Base-by-base conservation (phyloP, 257 asterid species). In the Solanum appendiculatum region DNA sequence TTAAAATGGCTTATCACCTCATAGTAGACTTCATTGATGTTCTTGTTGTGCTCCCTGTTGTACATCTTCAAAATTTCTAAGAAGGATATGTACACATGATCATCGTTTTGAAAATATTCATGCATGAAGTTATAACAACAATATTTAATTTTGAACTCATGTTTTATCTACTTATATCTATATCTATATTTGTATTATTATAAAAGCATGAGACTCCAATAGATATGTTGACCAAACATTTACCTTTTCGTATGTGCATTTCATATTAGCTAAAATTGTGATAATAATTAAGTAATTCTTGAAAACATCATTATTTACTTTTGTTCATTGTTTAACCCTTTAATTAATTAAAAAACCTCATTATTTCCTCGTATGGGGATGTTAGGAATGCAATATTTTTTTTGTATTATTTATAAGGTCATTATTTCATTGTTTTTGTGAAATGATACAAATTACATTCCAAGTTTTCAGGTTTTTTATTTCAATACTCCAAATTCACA, bases 51-150 rank as follows among this genome's bases (percentile, higher is more conserved):
- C 83, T 93, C 99, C 90, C 96, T 94, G 51, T 98, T 88, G 78
- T 96, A 95, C 99, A 93, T 97, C 88, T 94, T 96, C 92, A 97
- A 92, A 91, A 97, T 93, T 90, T 94, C 98, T 68, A 94, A 94
- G 93, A 97, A 96, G 21, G 99, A 93, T 91, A 95, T 93, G 86
- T 96, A 96, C 70, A 94, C 98, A 68, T 92, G 96, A 86, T 96
- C 98, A 20, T 95, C 98, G 73, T 91, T 93, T 92, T 89, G 93
- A 88, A 96, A 95, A 70, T 94, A 98, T 84, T 91, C 94, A 98
- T 97, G 95, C 93, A 91, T 54, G 88, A 64, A 86, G 88, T 74
- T 23, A 86, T 66, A 85, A 34, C 12, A 34, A 39, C 7, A 78
- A 18, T 20, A 78, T 60, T 44, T n/a, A 78, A 16, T 18, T 74